Evolutionary conservation across 495 filamentous ascomycete species (phyloP).

Genomic region (Aspergillus affinis): DNA sequence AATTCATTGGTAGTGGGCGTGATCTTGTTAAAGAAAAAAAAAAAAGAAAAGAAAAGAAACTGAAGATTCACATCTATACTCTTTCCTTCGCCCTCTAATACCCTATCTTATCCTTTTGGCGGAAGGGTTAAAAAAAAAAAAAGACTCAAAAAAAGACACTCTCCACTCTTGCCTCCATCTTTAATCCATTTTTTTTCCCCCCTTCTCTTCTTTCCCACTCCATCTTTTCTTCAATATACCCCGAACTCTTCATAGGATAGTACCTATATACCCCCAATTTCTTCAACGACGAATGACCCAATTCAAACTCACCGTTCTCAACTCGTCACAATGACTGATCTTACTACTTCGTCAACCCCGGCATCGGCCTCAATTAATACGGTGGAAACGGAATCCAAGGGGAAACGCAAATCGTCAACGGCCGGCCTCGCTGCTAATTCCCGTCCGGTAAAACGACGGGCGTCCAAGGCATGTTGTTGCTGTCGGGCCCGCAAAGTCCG

Average conservation of each 20-base stretch:
- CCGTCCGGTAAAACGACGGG: constrained; percentile 74
- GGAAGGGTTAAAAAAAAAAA: constrained; percentile 18
- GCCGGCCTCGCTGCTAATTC: constrained; percentile 40
- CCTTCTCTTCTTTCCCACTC: constrained; percentile 4
- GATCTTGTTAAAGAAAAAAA: background rate
- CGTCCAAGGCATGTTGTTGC: constrained; percentile 83
- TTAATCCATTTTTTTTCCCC: constrained; percentile 1
- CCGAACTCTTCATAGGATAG: constrained; percentile 1
- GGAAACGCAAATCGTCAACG: constrained; percentile 45
- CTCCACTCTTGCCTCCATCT: constrained; percentile 28
- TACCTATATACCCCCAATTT: background rate
- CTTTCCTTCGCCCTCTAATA: background rate
- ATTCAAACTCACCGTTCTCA: constrained; percentile 4
- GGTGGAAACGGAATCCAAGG: constrained; percentile 35
- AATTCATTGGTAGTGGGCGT: constrained; percentile 4
- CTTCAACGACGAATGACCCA: background rate
- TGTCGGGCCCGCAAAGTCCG: constrained; percentile 89
- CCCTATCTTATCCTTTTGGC: constrained; percentile 3
- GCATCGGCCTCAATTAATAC: constrained; percentile 14
- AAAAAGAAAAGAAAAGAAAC: background rate
- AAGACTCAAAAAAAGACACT: constrained; percentile 23
- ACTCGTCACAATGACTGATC: constrained; percentile 29
- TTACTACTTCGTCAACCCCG: constrained; percentile 27
- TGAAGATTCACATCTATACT: background rate
- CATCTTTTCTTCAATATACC: constrained; percentile 5